These are phyloP conservation scores for Saccharomyces mikatae DNA, from an alignment of 805 yeast species.

Conservation along the genomic window DNA sequence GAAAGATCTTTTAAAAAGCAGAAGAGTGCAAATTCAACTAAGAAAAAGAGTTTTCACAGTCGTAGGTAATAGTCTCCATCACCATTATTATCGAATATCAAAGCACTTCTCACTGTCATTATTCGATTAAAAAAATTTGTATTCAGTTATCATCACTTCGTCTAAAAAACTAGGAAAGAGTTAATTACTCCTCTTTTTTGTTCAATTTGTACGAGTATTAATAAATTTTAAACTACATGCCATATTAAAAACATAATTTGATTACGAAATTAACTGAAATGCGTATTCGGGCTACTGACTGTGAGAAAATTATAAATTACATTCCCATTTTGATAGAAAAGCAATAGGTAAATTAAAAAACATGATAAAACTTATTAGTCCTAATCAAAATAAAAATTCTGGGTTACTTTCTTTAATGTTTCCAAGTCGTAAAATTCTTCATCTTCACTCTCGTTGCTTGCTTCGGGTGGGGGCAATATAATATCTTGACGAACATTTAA, in stretches of 20 bases:
- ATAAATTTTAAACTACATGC: neutral
- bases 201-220: neutral
- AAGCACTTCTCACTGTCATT: neutral
- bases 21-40: conserved; percentile 21
- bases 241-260: neutral
- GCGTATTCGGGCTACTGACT: neutral
- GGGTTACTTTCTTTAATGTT: conserved; percentile 16
- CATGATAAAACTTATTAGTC: neutral
- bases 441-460: conserved; percentile 10
- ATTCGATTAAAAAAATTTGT: neutral
- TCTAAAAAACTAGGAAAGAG: neutral
- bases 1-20: conserved; percentile 34
- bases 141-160: neutral
- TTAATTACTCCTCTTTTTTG: neutral
- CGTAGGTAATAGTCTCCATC: conserved; percentile 12
- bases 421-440: conserved; percentile 23
- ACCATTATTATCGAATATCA: neutral
- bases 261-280: neutral
- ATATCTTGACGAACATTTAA: conserved; percentile 20
- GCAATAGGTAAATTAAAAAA: no score
- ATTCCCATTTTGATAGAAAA: no score
- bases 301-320: neutral
- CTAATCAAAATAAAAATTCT: conserved; percentile 24
- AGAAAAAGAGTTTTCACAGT: conserved; percentile 17
- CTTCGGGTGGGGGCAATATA: neutral